phyloP scores from a whole-genome alignment of 23 red algal genomes.

The Gracilaria gracilis region DNA sequence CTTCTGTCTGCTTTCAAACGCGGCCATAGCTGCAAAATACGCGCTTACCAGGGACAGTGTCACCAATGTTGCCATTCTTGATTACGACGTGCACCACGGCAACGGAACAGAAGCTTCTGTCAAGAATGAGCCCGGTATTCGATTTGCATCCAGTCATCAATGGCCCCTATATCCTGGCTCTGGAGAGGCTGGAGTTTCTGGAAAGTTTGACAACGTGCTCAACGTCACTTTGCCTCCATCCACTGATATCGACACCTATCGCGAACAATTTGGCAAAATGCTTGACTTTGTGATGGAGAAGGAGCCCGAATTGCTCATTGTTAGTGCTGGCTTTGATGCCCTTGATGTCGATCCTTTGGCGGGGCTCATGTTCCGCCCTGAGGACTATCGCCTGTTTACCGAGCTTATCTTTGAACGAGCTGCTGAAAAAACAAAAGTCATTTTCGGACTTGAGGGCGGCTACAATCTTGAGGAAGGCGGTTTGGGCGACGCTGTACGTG shows the following conservation, averaged over 20 bases:
- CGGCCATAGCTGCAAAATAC: conserved; percentile 85
- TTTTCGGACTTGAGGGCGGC: conserved; percentile 97
- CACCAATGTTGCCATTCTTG: conserved; percentile 78
- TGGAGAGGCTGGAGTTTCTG: conserved; percentile 59
- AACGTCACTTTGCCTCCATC: conserved; percentile 79
- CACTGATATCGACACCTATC: conserved; percentile 63
- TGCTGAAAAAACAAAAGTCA: conserved; percentile 61
- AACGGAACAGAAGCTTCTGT: conserved; percentile 89
- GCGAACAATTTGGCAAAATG: conserved; percentile 70
- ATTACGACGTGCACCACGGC: conserved; percentile 99
- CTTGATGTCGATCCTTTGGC: conserved; percentile 90
- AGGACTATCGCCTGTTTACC: conserved; percentile 86
- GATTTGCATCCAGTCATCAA: conserved; percentile 84
- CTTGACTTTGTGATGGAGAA: conserved; percentile 56
- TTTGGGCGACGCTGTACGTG: conserved; percentile 43
- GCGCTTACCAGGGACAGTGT: conserved; percentile 64
- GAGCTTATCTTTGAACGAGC: conserved; percentile 51
- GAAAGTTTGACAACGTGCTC: conserved; percentile 75
- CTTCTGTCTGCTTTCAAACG: conserved; percentile 93
- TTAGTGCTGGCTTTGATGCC: conserved; percentile 95
- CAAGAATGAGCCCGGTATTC: conserved; percentile 48
- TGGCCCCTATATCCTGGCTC: conserved; percentile 93
- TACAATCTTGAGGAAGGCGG: conserved; percentile 78
- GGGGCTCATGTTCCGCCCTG: conserved; percentile 70
- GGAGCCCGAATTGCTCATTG: conserved; percentile 80